Base-by-base conservation (phyloP, 371 early-diverging fungal genomes). In the Chytridium lagenaria region DNA sequence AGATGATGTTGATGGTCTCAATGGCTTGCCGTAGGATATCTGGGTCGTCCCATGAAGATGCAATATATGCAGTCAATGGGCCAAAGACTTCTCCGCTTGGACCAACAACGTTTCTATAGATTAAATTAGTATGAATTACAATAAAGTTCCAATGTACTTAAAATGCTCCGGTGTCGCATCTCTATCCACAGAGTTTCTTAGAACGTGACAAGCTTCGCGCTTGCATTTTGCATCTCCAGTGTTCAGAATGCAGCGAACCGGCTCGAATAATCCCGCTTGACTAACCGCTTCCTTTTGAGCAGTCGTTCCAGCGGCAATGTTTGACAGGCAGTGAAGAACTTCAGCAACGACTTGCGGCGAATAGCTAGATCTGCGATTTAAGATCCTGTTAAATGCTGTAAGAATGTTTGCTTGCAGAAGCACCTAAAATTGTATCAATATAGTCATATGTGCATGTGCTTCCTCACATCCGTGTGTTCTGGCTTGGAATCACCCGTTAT, bases 241-340 rank as follows among this genome's bases (percentile, higher is more conserved):
- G 28, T 15, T 23, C 44, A 75, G 34, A 19, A 65, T 33, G 3
- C 59, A 28, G 22, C 71, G 34, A 37, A 70, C 70, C 28, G 51
- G 76, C 30, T 22, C 67, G 50, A 75, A 75, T 2, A 75, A 51
- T 38, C 65, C 61, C 0, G 71, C 76, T 22, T 5, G 19, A 36
- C 71, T 71, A 0, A 78, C 75, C 31, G 68, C 68, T 52, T 75
- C 70, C 26, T 73, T 75, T 72, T 78, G 78, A 5, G 23, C 33
- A 26, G 72, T 68, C 31, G 78, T 78, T 15, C 78, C 78, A 2
- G 78, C 78, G 16, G 78, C 72, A 38, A 78, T 78, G 52, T 78
- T 78, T 15, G 78, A 71, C 28, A 78, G 50, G 50, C 74, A 74
- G 71, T 78, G 72, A 28, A 71, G 67, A 26, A 68, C 66, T 37